A percentile compares a stretch with the other conserved stretches of the same genome.
Evolutionary conservation across 2,329 filamentous ascomycete genomes (phyloP).

Genomic region (Penicillium nordicum): DNA sequence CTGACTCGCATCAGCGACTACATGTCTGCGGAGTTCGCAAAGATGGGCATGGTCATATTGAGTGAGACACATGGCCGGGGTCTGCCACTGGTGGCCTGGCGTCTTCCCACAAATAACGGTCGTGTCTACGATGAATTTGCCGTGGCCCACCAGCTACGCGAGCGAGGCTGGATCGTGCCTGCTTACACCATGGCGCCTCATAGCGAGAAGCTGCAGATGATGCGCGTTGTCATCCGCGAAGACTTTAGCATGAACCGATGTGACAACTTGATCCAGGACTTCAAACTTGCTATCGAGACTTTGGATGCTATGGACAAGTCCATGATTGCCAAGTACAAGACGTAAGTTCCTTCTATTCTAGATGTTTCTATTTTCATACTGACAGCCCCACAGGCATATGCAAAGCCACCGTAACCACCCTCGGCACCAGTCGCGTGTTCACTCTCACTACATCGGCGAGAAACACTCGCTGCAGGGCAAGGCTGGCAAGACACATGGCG

Average conservation of each 20-base stretch:
- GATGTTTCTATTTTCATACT: not conserved
- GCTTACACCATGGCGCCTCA: constrained; percentile 97
- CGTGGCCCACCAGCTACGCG: constrained; percentile 78
- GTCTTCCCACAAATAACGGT: constrained; percentile 58
- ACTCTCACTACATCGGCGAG: constrained; percentile 62
- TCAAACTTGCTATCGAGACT: constrained; percentile 70
- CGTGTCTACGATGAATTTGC: constrained; percentile 71
- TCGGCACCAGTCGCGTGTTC: constrained; percentile 51
- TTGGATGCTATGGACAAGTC: constrained; percentile 72
- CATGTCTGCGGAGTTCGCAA: constrained; percentile 67
- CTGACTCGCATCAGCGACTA: constrained; percentile 87
- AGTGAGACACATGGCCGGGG: constrained; percentile 73
- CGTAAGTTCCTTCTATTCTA: constrained; percentile 45
- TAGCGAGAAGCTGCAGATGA: constrained; percentile 78
- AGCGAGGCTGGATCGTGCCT: constrained; percentile 87
- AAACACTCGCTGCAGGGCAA: constrained; percentile 85
- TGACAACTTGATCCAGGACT: constrained; percentile 72
- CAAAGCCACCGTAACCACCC: constrained; percentile 54
- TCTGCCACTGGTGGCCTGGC: constrained; percentile 86
- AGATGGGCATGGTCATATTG: constrained; percentile 83
- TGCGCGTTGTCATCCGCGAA: constrained; percentile 87
- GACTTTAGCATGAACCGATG: constrained; percentile 83
- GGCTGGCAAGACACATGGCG: constrained; percentile 81
- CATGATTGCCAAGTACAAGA: constrained; percentile 64
- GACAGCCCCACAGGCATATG: constrained; percentile 44